Conservation (phyloP, 768 basidiomycete genomes). For the Agaricus blazei region DNA sequence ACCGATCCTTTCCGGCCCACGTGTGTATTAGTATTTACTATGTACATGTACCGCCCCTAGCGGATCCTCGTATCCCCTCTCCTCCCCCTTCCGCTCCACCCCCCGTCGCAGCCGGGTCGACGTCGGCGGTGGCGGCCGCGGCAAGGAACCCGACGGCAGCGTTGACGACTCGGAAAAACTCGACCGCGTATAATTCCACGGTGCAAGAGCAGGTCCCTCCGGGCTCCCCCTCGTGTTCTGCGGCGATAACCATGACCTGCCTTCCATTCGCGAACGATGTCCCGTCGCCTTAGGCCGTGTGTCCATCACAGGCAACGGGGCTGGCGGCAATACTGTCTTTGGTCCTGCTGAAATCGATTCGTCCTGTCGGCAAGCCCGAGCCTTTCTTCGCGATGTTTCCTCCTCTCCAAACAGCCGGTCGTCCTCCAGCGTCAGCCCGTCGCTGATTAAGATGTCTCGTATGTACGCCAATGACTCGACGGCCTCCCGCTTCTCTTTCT, state of each 20-base stretch:
- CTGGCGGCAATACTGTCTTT: slow-evolving; percentile 26
- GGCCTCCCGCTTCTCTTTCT: slow-evolving; percentile 53
- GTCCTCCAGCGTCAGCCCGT: slow-evolving; percentile 53
- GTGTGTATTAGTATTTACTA: slow-evolving; percentile 17
- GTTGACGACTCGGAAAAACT: slow-evolving; percentile 32
- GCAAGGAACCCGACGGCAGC: slow-evolving; percentile 38
- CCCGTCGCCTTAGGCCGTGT: slow-evolving; percentile 22
- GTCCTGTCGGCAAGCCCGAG: slow-evolving; percentile 22
- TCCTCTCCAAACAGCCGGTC: slow-evolving; percentile 59
- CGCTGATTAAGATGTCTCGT: slow-evolving; percentile 63
- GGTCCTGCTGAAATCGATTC: slow-evolving; percentile 11
- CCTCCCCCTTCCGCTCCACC: slow-evolving; percentile 22
- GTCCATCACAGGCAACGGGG: slow-evolving; percentile 33
- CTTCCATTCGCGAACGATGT: slow-evolving; percentile 12
- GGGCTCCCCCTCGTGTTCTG: slow-evolving; percentile 7
- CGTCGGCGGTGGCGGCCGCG: slow-evolving; percentile 47
- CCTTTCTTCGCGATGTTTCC: slow-evolving; percentile 33
- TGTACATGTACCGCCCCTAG: slow-evolving; percentile 28
- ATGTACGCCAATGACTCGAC: slow-evolving; percentile 75
- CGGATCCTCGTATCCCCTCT: slow-evolving; percentile 33
- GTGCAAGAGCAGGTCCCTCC: slow-evolving; percentile 25
- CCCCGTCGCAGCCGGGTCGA: slow-evolving; percentile 30
- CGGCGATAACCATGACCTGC: neutral
- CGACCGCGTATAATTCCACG: slow-evolving; percentile 56
- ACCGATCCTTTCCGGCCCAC: slow-evolving; percentile 30